Percentiles rank a stretch among this genome's conserved stretches.
phyloP scores from a whole-genome alignment of 2,329 filamentous ascomycete genomes.

The Pseudomassariella vexata region DNA sequence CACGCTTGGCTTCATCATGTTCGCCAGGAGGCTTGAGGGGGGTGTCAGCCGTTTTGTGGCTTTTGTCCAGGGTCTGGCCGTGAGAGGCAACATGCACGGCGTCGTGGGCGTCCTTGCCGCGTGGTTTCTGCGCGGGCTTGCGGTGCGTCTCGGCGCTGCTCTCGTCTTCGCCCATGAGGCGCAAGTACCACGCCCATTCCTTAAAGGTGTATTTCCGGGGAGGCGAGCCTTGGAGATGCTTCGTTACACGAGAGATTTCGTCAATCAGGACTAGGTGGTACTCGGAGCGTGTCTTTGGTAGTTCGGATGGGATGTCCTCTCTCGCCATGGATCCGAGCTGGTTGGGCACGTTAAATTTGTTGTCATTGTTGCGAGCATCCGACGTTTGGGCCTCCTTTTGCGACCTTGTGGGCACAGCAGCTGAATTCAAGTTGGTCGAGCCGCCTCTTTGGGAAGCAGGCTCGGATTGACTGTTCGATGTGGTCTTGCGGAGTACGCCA shows the following conservation, averaged over 20 bases:
- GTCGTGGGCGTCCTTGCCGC: not conserved
- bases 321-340: constrained; percentile 11
- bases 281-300: constrained; percentile 36
- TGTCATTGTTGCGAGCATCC: not conserved
- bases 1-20: constrained; percentile 6
- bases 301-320: constrained; percentile 31
- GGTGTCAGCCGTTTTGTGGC: not conserved
- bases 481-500: too few relatives aligned
- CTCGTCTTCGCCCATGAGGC: constrained; percentile 66
- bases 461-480: too few relatives aligned
- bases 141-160: constrained; percentile 42
- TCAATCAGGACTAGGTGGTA: constrained; percentile 63
- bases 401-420: too few relatives aligned
- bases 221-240: constrained; percentile 53
- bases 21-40: constrained; percentile 2
- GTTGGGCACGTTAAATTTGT: not conserved
- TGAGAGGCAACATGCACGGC: not conserved
- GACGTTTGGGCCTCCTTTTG: not conserved
- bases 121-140: constrained; percentile 19
- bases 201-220: constrained; percentile 69
- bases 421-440: too few relatives aligned
- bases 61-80: too few relatives aligned
- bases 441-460: too few relatives aligned
- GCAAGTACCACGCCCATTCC: constrained; percentile 82
- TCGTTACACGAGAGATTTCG: constrained; percentile 62